Base-by-base conservation (phyloP, 441 rosid genomes). In the Populus hybrid region DNA sequence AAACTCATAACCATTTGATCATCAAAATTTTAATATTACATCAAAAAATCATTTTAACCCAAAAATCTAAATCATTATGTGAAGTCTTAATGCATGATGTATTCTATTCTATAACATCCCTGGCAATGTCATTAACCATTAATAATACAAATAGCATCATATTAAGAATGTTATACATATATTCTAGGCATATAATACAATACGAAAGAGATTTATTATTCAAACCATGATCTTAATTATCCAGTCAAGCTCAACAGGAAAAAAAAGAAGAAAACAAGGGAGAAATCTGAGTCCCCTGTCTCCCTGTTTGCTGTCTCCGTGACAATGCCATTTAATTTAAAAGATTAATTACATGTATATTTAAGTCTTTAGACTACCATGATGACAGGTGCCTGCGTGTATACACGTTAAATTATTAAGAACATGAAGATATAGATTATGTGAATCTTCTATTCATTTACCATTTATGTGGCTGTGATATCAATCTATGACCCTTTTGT, bases 281-380 rank as follows among this genome's bases (percentile, higher is more conserved):
- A 38, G 3, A 38, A 30, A 9, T 24, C 20, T 12, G 11, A 66
- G 35, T 72, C 69, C 38, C 42, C 63, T 78, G 84, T 78, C 77
- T 36, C 87, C 85, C 28, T 57, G 80, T 81, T 88, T 74, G 81
- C 28, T 35, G 77, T 83, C 82, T 67, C 6, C 76, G 61, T 65
- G 82, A 84, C 88, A 83, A 79, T 74, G 18, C 36, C 57, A 11
- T 65, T 20, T 26, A 9, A 23, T 11, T 57, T 34, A 66, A 53
- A 74, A 71, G 3, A 53, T 59, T 38, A 68, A 6, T 34, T 34
- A 34, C n/a, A 38, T 26, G 28, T 6, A 66, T 20, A 70, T 64
- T 72, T 81, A 78, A 67, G 75, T 50, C 10, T 64, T 63, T 68
- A n/a, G 11, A 53, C 70, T 77, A 59, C 69, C 66, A 23, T 70